These are phyloP conservation scores for Epicoccum sorghinum DNA, from an alignment of 2,329 filamentous ascomycete species.

Conservation along the genomic window DNA sequence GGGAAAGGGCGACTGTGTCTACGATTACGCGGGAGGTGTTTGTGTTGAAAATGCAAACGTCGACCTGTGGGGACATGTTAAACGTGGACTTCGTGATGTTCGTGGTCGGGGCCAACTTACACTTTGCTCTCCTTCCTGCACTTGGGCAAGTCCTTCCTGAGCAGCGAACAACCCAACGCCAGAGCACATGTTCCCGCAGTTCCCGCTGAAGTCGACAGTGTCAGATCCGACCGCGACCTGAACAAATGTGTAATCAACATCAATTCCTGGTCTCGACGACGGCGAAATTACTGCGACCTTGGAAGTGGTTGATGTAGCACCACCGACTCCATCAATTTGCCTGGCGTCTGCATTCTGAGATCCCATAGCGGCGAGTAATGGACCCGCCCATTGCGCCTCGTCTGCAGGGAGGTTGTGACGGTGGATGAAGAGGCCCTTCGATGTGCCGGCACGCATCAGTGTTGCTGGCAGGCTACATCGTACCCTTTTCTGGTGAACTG, in stretches of 20 bases:
- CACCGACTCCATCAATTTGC: slow-evolving; percentile 74
- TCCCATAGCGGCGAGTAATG: slow-evolving; percentile 66
- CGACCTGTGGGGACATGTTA: slow-evolving; percentile 19
- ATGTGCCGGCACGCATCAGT: slow-evolving; percentile 50
- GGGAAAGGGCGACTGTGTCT: slow-evolving; percentile 58
- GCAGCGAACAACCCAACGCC: slow-evolving; percentile 69
- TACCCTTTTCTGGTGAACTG: slow-evolving; percentile 13
- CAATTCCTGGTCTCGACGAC: slow-evolving; percentile 52
- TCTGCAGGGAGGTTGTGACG: slow-evolving; percentile 58
- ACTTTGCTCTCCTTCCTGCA: slow-evolving; percentile 29
- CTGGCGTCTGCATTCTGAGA: slow-evolving; percentile 69
- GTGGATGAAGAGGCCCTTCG: slow-evolving; percentile 50
- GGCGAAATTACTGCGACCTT: slow-evolving; percentile 70
- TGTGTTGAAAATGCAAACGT: slow-evolving; percentile 68
- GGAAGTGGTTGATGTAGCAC: slow-evolving; percentile 69
- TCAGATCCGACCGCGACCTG: slow-evolving; percentile 68
- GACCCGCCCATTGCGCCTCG: slow-evolving; percentile 56
- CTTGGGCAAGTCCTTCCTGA: slow-evolving; percentile 57
- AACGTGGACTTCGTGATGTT: background rate
- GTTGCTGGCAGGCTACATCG: slow-evolving; percentile 40
- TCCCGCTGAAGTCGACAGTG: slow-evolving; percentile 69
- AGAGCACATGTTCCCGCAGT: slow-evolving; percentile 75
- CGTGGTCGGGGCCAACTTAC: slow-evolving; percentile 2
- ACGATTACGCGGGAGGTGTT: slow-evolving; percentile 69
- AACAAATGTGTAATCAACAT: slow-evolving; percentile 74